Evolutionary conservation across 225 moss, liverwort and hornwort genomes (phyloP).

Genomic region (Lunularia cruciata): DNA sequence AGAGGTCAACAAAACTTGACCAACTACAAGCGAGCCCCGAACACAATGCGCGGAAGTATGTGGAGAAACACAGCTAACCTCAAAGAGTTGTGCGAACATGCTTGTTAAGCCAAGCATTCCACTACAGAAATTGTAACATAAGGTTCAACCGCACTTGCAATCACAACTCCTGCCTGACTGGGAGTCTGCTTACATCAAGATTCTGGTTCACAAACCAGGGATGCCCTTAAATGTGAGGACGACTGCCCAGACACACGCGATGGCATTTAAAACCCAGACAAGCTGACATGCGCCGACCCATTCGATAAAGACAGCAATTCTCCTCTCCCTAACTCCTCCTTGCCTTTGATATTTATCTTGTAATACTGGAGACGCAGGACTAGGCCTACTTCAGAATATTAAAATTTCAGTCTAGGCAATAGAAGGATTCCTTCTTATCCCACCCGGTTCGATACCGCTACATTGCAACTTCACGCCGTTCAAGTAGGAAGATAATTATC

Average conservation of each 20-base stretch:
- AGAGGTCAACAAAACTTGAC: neutral
- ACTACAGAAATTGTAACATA: slow-evolving; percentile 36
- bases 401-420: slow-evolving; percentile 19
- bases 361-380: slow-evolving; percentile 38
- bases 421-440: slow-evolving; percentile 6
- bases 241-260: slow-evolving; percentile 20
- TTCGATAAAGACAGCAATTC: slow-evolving; percentile 33
- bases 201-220: slow-evolving; percentile 35
- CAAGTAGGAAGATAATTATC: neutral
- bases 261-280: slow-evolving; percentile 19
- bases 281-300: slow-evolving; percentile 32
- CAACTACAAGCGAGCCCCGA: neutral
- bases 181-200: slow-evolving; percentile 35
- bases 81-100: slow-evolving; percentile 48
- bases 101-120: slow-evolving; percentile 47
- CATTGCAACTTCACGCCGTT: neutral
- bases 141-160: slow-evolving; percentile 39
- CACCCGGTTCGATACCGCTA: neutral
- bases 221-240: slow-evolving; percentile 25
- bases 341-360: slow-evolving; percentile 30
- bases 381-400: slow-evolving; percentile 31
- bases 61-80: slow-evolving; percentile 40
- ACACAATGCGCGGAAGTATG: slow-evolving; percentile 23
- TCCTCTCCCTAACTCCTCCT: slow-evolving; percentile 36
- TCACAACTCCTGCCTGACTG: slow-evolving; percentile 33